A percentile compares a stretch with the other conserved stretches of the same genome.
Conservation (phyloP, 805 yeast species). For the Zygotorulaspora chibaensis region DNA sequence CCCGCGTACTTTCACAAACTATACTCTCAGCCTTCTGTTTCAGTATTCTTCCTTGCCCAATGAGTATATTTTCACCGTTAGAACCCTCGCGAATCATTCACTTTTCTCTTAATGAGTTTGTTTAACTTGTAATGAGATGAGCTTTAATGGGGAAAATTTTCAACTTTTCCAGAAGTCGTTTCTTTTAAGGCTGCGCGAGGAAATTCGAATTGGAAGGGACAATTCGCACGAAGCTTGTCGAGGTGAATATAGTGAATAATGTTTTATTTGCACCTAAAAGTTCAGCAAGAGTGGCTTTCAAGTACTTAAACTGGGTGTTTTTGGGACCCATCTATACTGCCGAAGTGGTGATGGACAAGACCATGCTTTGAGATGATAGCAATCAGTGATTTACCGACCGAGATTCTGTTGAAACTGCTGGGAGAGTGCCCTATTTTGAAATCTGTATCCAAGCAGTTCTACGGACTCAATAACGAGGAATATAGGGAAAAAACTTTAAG, state of each 20-base stretch:
- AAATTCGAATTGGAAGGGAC: not conserved
- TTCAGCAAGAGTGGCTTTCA: not conserved
- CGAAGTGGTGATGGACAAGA: not conserved
- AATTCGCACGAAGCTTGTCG: too few relatives aligned
- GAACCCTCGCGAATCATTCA: not conserved
- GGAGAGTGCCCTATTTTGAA: conserved; percentile 12
- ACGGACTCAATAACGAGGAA: conserved; percentile 15
- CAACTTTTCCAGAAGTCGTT: conserved; percentile 6
- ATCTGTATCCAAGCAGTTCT: conserved; percentile 8
- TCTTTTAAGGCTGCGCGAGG: conserved; percentile 7
- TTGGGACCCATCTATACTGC: not conserved
- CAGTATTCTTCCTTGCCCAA: not conserved
- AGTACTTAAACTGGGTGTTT: not conserved
- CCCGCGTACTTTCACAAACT: not conserved
- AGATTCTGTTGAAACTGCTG: conserved; percentile 10
- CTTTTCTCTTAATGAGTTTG: not conserved
- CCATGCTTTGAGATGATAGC: not conserved
- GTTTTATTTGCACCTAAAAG: not conserved
- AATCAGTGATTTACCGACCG: conserved; percentile 8
- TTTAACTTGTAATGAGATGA: conserved; percentile 12
- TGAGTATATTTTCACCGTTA: not conserved
- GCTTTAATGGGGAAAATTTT: conserved; percentile 16
- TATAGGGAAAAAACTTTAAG: conserved; percentile 12
- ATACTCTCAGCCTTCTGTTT: not conserved
- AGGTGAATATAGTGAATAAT: not conserved